Percentiles rank a stretch among this genome's conserved stretches.
phyloP scores from a whole-genome alignment of 805 yeast genomes.

The Lachancea dasiensis region DNA sequence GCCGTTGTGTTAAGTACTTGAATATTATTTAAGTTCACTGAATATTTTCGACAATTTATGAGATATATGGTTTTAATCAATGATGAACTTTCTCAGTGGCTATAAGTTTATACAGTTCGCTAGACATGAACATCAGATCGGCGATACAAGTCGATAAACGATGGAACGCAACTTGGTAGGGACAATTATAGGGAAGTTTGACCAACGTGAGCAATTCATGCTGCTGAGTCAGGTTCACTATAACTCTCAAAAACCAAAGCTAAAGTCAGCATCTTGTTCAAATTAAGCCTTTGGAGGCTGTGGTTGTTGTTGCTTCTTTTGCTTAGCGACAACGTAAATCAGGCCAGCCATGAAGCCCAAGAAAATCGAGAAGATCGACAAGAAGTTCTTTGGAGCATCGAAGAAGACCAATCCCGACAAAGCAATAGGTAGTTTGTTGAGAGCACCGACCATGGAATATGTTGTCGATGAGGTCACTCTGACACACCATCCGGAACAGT shows the following conservation, averaged over 20 bases:
- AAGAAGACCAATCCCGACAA: conserved; percentile 91
- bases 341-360: conserved; percentile 94
- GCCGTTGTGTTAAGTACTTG: no score
- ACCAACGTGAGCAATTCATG: no score
- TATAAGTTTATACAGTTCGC: no score
- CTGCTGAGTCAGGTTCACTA: no score
- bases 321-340: conserved; percentile 92
- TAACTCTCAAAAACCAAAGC: not conserved
- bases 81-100: no score
- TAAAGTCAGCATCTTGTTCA: not conserved
- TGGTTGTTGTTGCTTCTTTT: conserved; percentile 55
- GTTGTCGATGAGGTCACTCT: conserved; percentile 98
- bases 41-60: no score
- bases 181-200: no score
- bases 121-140: no score
- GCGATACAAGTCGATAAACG: no score
- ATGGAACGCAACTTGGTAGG: no score
- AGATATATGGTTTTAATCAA: no score
- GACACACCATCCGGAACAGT: conserved; percentile 99
- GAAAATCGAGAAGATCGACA: conserved; percentile 83
- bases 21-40: no score
- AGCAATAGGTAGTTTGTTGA: conserved; percentile 96
- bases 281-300: conserved; percentile 5
- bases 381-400: conserved; percentile 90
- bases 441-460: conserved; percentile 98